phyloP scores from a whole-genome alignment of 2,329 filamentous ascomycete genomes.

The Apiospora aurea region DNA sequence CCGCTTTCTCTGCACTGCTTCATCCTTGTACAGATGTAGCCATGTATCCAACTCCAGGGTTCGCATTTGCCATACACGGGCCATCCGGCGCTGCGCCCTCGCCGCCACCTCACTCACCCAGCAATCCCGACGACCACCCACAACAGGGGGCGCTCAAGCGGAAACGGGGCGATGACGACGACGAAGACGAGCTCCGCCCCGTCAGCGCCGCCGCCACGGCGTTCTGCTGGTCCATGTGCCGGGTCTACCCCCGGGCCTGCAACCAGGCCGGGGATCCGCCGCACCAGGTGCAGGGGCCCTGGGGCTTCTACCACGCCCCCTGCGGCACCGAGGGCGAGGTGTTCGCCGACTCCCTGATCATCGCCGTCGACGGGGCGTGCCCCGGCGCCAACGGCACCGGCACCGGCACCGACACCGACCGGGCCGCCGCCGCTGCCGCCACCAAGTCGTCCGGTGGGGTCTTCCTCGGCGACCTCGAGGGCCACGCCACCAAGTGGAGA shows the following conservation, averaged over 20 bases:
- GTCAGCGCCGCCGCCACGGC: neutral
- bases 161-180: constrained; percentile 5
- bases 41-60: constrained; percentile 9
- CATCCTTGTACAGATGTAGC: neutral
- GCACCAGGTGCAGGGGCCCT: neutral
- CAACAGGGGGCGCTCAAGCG: neutral
- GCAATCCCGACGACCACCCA: neutral
- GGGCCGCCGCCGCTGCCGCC: neutral
- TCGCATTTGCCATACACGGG: neutral
- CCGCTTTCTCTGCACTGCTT: neutral
- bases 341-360: constrained; percentile 3
- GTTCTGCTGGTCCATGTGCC: neutral
- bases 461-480: constrained; percentile 3
- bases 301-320: constrained; percentile 2
- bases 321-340: neutral
- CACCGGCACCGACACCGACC: neutral
- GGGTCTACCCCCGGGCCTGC: neutral
- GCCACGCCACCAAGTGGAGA: constrained; percentile 3
- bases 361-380: neutral
- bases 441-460: constrained; percentile 11
- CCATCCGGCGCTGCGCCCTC: neutral
- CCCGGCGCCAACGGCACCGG: neutral
- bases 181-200: neutral
- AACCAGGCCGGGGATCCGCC: neutral
- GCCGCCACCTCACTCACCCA: neutral